These are phyloP conservation scores for Phytophthora vignae DNA, from an alignment of 352 stramenopile genomes.

Conservation along the genomic window DNA sequence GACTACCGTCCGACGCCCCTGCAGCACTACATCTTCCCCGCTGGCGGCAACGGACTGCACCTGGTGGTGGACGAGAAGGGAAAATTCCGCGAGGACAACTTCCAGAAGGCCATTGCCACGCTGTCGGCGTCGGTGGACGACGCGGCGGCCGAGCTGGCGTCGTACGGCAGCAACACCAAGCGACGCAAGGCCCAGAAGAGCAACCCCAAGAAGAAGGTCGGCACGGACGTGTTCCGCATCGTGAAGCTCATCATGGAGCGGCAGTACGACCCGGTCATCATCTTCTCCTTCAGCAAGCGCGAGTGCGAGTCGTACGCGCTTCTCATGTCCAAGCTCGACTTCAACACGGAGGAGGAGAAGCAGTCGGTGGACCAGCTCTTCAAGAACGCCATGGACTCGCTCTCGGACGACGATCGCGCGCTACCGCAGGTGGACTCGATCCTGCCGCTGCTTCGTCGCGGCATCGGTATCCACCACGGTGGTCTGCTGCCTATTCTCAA, in stretches of 20 bases:
- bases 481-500: slow-evolving; percentile 99
- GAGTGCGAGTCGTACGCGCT: slow-evolving; percentile 96
- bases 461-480: slow-evolving; percentile 99
- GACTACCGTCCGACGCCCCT: slow-evolving; percentile 99
- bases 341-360: slow-evolving; percentile 99
- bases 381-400: slow-evolving; percentile 97
- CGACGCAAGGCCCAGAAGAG: slow-evolving; percentile 58
- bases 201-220: slow-evolving; percentile 93
- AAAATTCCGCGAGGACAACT: slow-evolving; percentile 98
- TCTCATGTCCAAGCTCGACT: slow-evolving; percentile 95
- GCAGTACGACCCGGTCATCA: slow-evolving; percentile 97
- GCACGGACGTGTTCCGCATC: slow-evolving; percentile 97
- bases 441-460: slow-evolving; percentile 96
- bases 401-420: slow-evolving; percentile 97
- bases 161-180: slow-evolving; percentile 82
- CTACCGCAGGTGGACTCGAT: slow-evolving; percentile 98
- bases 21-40: slow-evolving; percentile 99
- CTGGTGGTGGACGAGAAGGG: slow-evolving; percentile 99
- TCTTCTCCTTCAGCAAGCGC: slow-evolving; percentile 99
- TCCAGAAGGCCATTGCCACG: slow-evolving; percentile 93
- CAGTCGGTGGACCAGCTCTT: slow-evolving; percentile 97
- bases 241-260: slow-evolving; percentile 99
- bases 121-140: slow-evolving; percentile 66
- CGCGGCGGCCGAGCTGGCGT: slow-evolving; percentile 80
- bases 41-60: slow-evolving; percentile 96